Conservation (phyloP, 2,329 filamentous ascomycete genomes). For the Monosporascus sp. region DNA sequence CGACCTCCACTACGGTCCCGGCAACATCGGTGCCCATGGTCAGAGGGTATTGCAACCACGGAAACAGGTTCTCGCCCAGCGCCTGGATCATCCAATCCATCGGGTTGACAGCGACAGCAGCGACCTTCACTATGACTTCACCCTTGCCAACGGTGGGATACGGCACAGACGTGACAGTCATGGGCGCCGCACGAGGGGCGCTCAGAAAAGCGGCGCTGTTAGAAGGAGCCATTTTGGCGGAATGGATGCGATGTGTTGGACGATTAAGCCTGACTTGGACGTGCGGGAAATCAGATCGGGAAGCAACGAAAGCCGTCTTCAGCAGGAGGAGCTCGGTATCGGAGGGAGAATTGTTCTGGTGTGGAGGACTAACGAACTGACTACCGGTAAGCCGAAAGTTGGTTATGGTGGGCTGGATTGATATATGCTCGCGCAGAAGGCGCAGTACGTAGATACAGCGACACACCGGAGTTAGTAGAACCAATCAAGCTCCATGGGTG, state of each 20-base stretch:
- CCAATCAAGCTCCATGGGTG: too few relatives aligned
- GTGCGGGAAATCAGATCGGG: too few relatives aligned
- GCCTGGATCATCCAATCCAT: constrained; percentile 25
- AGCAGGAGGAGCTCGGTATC: too few relatives aligned
- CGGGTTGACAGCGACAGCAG: constrained; percentile 27
- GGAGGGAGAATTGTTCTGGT: too few relatives aligned
- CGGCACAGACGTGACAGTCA: constrained; percentile 8
- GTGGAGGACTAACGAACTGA: too few relatives aligned
- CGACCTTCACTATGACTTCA: constrained; percentile 24
- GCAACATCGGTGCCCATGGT: constrained; percentile 26
- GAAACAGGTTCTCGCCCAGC: constrained; percentile 10
- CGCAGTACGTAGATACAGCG: too few relatives aligned
- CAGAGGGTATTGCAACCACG: constrained; percentile 22
- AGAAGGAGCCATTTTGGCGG: constrained; percentile 11
- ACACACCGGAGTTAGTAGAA: too few relatives aligned
- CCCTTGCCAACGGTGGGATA: constrained; percentile 7
- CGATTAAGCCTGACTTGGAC: neutral
- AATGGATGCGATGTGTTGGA: neutral
- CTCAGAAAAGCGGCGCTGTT: constrained; percentile 17
- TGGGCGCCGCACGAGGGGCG: constrained; percentile 7
- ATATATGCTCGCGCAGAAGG: too few relatives aligned
- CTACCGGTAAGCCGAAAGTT: too few relatives aligned
- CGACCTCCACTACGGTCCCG: constrained; percentile 25
- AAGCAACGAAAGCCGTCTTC: too few relatives aligned
- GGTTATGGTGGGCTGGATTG: too few relatives aligned